A percentile compares a stretch with the other conserved stretches of the same genome.
phyloP scores from a whole-genome alignment of 768 basidiomycete genomes.

The Coprinopsis marcescibilis region DNA sequence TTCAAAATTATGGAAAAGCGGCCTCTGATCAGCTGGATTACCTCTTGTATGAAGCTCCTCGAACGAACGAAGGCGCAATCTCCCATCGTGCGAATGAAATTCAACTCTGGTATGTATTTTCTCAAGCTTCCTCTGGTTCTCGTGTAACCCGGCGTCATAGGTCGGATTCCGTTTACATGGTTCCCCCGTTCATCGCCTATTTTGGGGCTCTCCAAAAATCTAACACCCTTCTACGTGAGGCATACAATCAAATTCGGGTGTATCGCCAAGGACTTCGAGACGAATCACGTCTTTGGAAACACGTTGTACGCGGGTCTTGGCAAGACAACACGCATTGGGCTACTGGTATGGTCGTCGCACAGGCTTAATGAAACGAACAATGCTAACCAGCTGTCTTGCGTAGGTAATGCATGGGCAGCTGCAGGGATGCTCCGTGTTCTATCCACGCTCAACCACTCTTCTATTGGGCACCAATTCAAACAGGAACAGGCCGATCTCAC shows the following conservation, averaged over 20 bases:
- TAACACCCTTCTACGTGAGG: constrained; percentile 33
- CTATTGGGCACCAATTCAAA: constrained; percentile 29
- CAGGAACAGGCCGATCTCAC: constrained; percentile 39
- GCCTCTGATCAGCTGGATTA: constrained; percentile 43
- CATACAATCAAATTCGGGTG: constrained; percentile 51
- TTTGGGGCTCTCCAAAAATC: constrained; percentile 45
- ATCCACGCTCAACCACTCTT: constrained; percentile 43
- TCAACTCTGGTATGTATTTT: constrained; percentile 42
- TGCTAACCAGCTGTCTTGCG: background rate
- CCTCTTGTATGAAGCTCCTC: constrained; percentile 39
- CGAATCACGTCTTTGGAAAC: constrained; percentile 48
- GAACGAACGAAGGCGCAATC: constrained; percentile 48
- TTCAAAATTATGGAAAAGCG: constrained; percentile 33
- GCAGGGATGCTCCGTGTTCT: constrained; percentile 59
- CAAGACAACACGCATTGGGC: constrained; percentile 51
- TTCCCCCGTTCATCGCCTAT: constrained; percentile 62
- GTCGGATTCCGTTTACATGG: constrained; percentile 60
- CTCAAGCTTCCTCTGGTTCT: background rate
- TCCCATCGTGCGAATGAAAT: constrained; percentile 49
- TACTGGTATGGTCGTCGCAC: constrained; percentile 33
- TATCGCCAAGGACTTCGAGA: constrained; percentile 52
- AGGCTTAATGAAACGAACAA: background rate
- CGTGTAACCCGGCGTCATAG: constrained; percentile 20
- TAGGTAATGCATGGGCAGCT: constrained; percentile 65
- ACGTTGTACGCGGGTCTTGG: constrained; percentile 42